These are phyloP conservation scores for Alliaria petiolata DNA, from an alignment of 345 rosid genomes.

Conservation along the genomic window DNA sequence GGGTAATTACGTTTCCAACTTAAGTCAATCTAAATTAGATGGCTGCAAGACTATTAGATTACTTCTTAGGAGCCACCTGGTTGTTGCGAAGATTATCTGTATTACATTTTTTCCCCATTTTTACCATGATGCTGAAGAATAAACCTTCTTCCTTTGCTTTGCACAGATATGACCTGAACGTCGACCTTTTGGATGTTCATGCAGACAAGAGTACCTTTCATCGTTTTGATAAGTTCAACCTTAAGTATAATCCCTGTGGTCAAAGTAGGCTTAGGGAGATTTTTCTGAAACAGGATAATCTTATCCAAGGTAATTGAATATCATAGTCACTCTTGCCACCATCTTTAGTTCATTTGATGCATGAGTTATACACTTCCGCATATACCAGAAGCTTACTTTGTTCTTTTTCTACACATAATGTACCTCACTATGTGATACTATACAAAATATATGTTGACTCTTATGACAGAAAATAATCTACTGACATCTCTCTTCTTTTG, in stretches of 20 bases:
- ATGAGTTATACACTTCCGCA: not conserved
- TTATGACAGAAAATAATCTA: not conserved
- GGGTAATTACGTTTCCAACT: constrained; percentile 49
- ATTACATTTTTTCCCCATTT: not conserved
- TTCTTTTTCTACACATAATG: not conserved
- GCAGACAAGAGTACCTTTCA: constrained; percentile 99
- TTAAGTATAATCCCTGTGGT: constrained; percentile 99
- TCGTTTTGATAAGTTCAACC: constrained; percentile 98
- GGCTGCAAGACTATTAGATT: not conserved
- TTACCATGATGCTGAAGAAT: not conserved
- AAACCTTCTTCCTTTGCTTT: constrained; percentile 8
- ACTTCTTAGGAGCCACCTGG: not conserved
- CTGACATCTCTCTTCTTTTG: not conserved
- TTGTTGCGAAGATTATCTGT: not conserved
- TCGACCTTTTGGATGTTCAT: constrained; percentile 98
- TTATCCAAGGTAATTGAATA: constrained; percentile 70
- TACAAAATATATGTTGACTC: not conserved
- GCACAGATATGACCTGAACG: constrained; percentile 86
- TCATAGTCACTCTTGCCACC: not conserved
- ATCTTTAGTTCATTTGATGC: not conserved
- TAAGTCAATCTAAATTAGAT: not conserved
- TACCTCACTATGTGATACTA: not conserved
- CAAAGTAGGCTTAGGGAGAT: constrained; percentile 99
- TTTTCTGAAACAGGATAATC: constrained; percentile 98
- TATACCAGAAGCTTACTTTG: not conserved